Base-by-base conservation (phyloP, 768 basidiomycete genomes). In the Gymnopilus junonius region DNA sequence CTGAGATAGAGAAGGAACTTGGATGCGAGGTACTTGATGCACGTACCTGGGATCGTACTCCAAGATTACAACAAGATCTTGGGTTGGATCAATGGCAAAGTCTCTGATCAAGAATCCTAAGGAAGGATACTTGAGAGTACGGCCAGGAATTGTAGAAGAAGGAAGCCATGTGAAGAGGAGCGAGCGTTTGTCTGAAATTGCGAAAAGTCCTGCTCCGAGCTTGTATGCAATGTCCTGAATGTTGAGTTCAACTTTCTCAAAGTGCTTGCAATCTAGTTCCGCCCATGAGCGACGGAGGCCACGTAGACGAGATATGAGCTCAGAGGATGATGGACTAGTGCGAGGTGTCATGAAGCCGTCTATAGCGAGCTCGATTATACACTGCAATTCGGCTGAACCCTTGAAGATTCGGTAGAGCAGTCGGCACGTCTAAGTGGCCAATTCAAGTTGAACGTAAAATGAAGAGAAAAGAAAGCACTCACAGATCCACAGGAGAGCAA, bases 31-130 rank as follows among this genome's bases (percentile, higher is more conserved):
- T 6, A n/a, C 5, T n/a, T 5, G 17, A n/a, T n/a, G n/a, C n/a
- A 54, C 53, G 29, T 17, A 54, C 53, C 23, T 20, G 2, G 23
- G 37, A 40, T 63, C 51, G 8, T 58, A 46, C 32, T 63, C 62
- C n/a, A 63, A 25, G 15, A 63, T 39, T 7, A 34, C 40, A 17
- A 63, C 37, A 20, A 63, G 29, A 27, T 63, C 62, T 32, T 63
- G 56, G 2, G 62, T 63, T 4, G 62, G 56, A 34, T 63, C 62
- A 11, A 63, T 58, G 3, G 56, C 57, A 25, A 58, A 58, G 37
- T 63, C 62, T 12, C 62, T 35, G 27, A 58, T 20, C 12, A 4
- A 25, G 11, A 63, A 3, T 15, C 56, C 62, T 17, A 56, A 10
- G 1, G 29, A 6, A 12, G 27, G 53, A n/a, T n/a, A n/a, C 20